Conservation (phyloP, 805 yeast genomes). For the Sungouiozyma intestinalis region DNA sequence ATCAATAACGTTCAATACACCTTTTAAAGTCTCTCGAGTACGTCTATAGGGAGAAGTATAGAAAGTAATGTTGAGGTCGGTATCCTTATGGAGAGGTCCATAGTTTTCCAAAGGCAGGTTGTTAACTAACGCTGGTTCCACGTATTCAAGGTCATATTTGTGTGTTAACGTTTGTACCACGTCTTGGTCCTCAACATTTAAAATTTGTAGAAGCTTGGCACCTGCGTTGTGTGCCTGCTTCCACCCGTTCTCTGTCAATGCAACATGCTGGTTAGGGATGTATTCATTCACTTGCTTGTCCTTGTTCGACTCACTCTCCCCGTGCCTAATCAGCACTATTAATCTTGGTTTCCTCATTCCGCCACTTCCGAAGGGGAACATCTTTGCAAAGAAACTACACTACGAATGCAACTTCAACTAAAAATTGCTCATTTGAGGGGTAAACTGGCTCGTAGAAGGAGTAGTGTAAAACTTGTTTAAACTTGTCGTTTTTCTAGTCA, state of each 20-base stretch:
- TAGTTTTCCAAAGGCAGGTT: slow-evolving; percentile 14
- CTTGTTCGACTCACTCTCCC: slow-evolving; percentile 83
- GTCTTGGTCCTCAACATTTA: slow-evolving; percentile 19
- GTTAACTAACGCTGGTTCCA: slow-evolving; percentile 4
- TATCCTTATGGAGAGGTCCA: slow-evolving; percentile 21
- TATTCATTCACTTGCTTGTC: slow-evolving; percentile 72
- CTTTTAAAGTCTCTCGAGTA: slow-evolving; percentile 75
- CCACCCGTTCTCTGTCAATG: slow-evolving; percentile 64
- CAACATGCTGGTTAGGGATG: slow-evolving; percentile 72
- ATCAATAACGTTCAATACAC: slow-evolving; percentile 48
- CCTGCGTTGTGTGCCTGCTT: slow-evolving; percentile 56
- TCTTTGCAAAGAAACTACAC: background rate
- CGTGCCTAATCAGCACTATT: slow-evolving; percentile 77
- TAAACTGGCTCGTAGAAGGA: no score
- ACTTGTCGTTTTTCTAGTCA: no score
- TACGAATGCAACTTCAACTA: no score
- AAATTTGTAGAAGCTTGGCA: slow-evolving; percentile 28
- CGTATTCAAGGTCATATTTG: slow-evolving; percentile 8
- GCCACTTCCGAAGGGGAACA: background rate
- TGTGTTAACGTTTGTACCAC: slow-evolving; percentile 13
- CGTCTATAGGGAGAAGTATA: slow-evolving; percentile 82
- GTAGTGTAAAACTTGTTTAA: no score
- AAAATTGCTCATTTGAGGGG: no score
- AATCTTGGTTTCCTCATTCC: slow-evolving; percentile 34
- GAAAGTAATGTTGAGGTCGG: slow-evolving; percentile 55